Evolutionary conservation across 192 early-diverging fungal species (phyloP).

Genomic region (Coemansia interrupta): DNA sequence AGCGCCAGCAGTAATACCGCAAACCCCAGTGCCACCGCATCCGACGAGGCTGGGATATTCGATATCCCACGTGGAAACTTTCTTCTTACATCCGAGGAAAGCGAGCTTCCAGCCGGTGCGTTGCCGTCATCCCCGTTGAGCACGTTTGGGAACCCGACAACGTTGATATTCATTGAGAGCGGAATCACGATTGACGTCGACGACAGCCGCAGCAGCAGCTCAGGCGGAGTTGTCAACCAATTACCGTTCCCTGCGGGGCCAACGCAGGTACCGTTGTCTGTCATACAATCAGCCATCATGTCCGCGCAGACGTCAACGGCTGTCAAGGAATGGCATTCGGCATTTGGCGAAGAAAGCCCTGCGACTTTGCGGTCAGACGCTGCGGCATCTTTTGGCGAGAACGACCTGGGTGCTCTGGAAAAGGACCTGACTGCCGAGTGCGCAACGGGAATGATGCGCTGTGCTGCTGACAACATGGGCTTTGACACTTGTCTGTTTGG

Average conservation of each 20-base stretch:
- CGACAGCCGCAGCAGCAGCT: neutral
- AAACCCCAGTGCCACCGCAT: neutral
- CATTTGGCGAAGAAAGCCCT: no score
- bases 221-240: no score
- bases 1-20: neutral
- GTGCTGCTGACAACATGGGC: neutral
- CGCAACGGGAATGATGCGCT: slow-evolving; percentile 18
- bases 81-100: neutral
- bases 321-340: neutral
- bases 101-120: slow-evolving; percentile 3
- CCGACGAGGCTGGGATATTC: neutral
- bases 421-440: slow-evolving; percentile 1
- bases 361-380: no score
- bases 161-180: slow-evolving; percentile 3
- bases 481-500: slow-evolving; percentile 47
- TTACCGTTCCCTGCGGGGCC: neutral
- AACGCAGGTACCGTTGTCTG: neutral
- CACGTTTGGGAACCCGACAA: neutral
- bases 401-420: neutral
- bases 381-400: no score
- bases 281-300: neutral
- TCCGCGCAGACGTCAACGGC: neutral
- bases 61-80: slow-evolving; percentile 10
- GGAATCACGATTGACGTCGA: neutral
- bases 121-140: neutral